A percentile compares a stretch with the other conserved stretches of the same genome.
Conservation (phyloP, 2,329 filamentous ascomycete species). For the Blastomyces parvus region DNA sequence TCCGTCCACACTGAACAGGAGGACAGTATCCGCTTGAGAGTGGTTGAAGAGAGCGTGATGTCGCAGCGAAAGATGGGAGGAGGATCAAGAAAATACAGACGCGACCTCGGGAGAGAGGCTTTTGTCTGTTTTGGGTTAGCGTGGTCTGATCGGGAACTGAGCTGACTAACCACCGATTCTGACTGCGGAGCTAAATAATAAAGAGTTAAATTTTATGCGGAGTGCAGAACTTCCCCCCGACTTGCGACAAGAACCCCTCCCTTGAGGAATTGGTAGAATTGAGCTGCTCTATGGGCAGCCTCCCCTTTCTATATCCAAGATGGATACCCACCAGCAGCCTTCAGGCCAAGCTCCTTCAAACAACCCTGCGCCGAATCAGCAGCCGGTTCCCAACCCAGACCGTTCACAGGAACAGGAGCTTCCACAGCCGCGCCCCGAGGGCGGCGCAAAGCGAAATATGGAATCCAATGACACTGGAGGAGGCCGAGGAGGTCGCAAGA, state of each 20-base stretch:
- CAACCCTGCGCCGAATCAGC: constrained; percentile 6
- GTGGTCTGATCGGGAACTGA: not conserved
- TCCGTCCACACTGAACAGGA: not conserved
- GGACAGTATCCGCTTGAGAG: not conserved
- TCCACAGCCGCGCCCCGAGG: not conserved
- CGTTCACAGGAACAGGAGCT: not conserved
- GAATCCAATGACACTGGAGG: constrained; percentile 28
- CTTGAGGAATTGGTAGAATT: not conserved
- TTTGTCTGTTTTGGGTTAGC: not conserved
- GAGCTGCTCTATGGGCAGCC: constrained; percentile 9
- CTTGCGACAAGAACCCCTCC: not conserved
- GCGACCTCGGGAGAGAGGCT: not conserved
- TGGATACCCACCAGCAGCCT: constrained; percentile 14
- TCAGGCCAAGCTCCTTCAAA: constrained; percentile 8
- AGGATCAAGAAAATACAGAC: not conserved
- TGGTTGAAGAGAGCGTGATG: not conserved
- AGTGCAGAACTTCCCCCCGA: not conserved
- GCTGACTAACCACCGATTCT: constrained; percentile 2
- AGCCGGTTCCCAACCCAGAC: not conserved
- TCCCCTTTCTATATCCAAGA: constrained; percentile 7
- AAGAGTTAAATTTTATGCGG: not conserved
- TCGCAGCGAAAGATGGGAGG: not conserved
- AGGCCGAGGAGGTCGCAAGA: constrained; percentile 30
- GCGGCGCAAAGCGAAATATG: constrained; percentile 16
- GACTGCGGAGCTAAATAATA: no score